Evolutionary conservation across 75 land plant species (phyloP), one percentile per base, ranked within the genome.

Genomic region (Adiantum capillusveneris): DNA sequence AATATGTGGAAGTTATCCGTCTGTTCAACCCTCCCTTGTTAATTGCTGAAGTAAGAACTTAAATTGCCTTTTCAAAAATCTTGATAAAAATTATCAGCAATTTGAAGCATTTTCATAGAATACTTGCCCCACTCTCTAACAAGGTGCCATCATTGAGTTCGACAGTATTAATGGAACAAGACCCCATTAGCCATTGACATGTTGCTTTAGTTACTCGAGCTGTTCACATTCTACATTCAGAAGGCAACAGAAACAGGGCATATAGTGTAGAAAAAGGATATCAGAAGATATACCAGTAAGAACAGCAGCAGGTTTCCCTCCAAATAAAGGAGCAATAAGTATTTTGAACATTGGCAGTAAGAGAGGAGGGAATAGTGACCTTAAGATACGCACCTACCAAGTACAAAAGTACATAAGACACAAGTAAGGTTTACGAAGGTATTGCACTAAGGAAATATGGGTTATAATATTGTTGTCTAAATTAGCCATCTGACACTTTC

Each of bases 121-220:
- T 48, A 17, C 46, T 59, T 75, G 88, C 98, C 84, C 94, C 95
- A 66, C 90, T 85, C 1, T 49, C 29, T 58, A 85, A 68, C 22
- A 83, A 75, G 3, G 84, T 71, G 31, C 98, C 98, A 75, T 88
- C 78, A 2, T 80, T 70, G 25, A 85, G 79, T 42, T 79, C 70
- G 20, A 93, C 67, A 31, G 78, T 53, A 60, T 83, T 85, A 17
- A 93, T 78, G 2, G 79, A 45, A 66, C 89, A 93, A 1, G 58
- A 60, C n/a, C 94, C 98, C 90, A 93, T 85, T 16, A 93, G 74
- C 94, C 98, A 93, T 69, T 93, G 89, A 58, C 90, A 88, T 49
- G 90, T 75, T 28, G 81, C 59, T 57, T 81, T 87, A 43, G 98
- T 93, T 68, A 86, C 87, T 67, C 84, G 72, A 57, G 98, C 98